Evolutionary conservation across 148 eudicot genomes (phyloP), one percentile per base, ranked within the genome.

Genomic region (Polygonum aviculare): DNA sequence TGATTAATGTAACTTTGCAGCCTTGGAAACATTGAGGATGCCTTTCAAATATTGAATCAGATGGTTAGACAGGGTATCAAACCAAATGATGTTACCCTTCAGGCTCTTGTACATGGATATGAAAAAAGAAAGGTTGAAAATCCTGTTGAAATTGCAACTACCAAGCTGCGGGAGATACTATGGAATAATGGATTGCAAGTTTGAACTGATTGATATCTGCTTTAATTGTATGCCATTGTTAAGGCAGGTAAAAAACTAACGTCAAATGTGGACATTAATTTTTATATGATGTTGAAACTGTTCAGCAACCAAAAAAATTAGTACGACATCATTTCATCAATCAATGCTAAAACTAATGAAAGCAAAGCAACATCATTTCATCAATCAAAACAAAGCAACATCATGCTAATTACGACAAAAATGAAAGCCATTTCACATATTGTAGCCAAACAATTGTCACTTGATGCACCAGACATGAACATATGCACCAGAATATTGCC

Each of bases 1-100:
- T 88, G 59, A 82, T 88, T 22, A 83, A 73, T 81, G 89, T n/a
- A 89, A 63, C 79, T 79, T 75, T 88, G 89, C 78, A 77, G 82
- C 48, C 22, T 75, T 15, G 89, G 91, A 69, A 52, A 79, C 39
- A 47, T 81, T 65, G 82, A 79, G 39, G 80, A 78, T 69, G 90
- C 90, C 5, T 78, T 79, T 63, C 63, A 45, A 59, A 70, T 84
- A 67, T 81, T 84, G 60, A 22, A 71, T 52, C 78, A 75, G 84
- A 84, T 87, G 84, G 71, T 81, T 54, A 77, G 79, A 60, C 72
- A 74, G 44, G 69, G 77, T 16, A 21, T 81, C 52, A 7, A 60
- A 52, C 89, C 89, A 35, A 87, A 84, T 79, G 79, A 82, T 52
- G 79, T 82, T 49, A 86, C 89, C 77, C 78, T 78, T 57, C 79